Conservation (phyloP, 768 basidiomycete species). For the Panaeolus papilionaceus region DNA sequence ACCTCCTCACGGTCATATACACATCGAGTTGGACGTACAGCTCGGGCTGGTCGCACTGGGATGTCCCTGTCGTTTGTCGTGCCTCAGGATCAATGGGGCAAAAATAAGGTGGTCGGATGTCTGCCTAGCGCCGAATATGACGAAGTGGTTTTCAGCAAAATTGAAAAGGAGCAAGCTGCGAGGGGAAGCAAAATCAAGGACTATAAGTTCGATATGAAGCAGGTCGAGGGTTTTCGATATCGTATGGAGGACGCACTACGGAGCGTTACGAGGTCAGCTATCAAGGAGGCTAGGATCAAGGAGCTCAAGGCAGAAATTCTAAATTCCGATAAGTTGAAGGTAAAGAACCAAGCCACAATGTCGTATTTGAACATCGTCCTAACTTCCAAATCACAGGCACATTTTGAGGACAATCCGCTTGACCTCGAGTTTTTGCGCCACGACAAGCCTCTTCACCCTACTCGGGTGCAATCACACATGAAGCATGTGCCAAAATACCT, state of each 20-base stretch:
- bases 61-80: slow-evolving; percentile 92
- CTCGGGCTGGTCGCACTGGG: slow-evolving; percentile 93
- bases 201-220: slow-evolving; percentile 93
- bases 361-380: slow-evolving; percentile 12
- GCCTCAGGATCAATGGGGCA: slow-evolving; percentile 68
- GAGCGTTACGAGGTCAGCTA: slow-evolving; percentile 83
- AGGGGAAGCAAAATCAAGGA: slow-evolving; percentile 74
- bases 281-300: slow-evolving; percentile 92
- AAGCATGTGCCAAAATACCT: slow-evolving; percentile 96
- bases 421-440: slow-evolving; percentile 93
- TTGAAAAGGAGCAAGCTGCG: slow-evolving; percentile 77
- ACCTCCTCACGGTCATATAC: slow-evolving; percentile 86
- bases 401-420: slow-evolving; percentile 96
- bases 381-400: slow-evolving; percentile 63
- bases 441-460: slow-evolving; percentile 93
- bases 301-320: slow-evolving; percentile 93
- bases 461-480: slow-evolving; percentile 91
- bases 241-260: slow-evolving; percentile 96
- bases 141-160: slow-evolving; percentile 76
- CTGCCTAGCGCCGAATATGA: slow-evolving; percentile 76
- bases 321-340: slow-evolving; percentile 97
- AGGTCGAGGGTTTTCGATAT: slow-evolving; percentile 97
- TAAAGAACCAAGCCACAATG: slow-evolving; percentile 37
- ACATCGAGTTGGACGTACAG: slow-evolving; percentile 95
- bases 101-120: slow-evolving; percentile 74